Evolutionary conservation across 2,329 filamentous ascomycete species (phyloP).

Genomic region (Purpureocillium lavendulum): DNA sequence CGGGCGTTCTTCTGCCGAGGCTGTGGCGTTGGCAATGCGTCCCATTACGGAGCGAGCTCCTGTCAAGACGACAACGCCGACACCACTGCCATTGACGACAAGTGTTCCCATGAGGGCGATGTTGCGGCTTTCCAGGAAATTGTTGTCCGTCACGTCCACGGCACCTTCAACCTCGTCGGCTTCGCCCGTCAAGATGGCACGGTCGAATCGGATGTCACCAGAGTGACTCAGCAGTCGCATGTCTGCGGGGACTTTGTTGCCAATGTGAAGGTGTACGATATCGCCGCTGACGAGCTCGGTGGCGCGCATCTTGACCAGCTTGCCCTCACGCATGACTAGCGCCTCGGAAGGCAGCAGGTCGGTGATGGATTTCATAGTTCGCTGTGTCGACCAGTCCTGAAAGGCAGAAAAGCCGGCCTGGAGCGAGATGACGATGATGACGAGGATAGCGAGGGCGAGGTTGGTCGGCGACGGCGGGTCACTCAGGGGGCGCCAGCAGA

Average conservation of each 20-base stretch:
- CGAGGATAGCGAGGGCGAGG: conserved; percentile 35
- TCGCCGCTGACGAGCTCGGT: conserved; percentile 37
- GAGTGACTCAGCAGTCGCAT: conserved; percentile 32
- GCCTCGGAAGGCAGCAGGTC: conserved; percentile 35
- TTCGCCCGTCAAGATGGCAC: conserved; percentile 32
- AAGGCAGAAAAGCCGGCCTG: conserved; percentile 38
- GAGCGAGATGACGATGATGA: conserved; percentile 37
- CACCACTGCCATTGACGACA: conserved; percentile 30
- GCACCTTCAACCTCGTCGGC: conserved; percentile 31
- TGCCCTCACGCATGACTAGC: conserved; percentile 34
- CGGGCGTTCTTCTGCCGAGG: conserved; percentile 24
- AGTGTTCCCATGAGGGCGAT: conserved; percentile 34
- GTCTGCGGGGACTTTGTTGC: conserved; percentile 40
- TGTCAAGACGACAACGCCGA: conserved; percentile 31
- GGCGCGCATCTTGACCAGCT: conserved; percentile 28
- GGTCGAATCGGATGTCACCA: conserved; percentile 32
- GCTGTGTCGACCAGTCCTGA: conserved; percentile 37
- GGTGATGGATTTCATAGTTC: conserved; percentile 38
- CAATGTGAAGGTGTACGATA: conserved; percentile 34
- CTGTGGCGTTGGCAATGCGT: conserved; percentile 27
- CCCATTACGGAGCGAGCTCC: conserved; percentile 32
- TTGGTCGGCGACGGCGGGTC: conserved; percentile 33
- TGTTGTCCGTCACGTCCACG: conserved; percentile 28
- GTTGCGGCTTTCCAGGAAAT: conserved; percentile 33
- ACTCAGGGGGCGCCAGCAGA: conserved; percentile 38